Percentiles rank a stretch among this genome's conserved stretches.
Evolutionary conservation across 306 rosid species (phyloP).

Genomic region (Malus asiatica): DNA sequence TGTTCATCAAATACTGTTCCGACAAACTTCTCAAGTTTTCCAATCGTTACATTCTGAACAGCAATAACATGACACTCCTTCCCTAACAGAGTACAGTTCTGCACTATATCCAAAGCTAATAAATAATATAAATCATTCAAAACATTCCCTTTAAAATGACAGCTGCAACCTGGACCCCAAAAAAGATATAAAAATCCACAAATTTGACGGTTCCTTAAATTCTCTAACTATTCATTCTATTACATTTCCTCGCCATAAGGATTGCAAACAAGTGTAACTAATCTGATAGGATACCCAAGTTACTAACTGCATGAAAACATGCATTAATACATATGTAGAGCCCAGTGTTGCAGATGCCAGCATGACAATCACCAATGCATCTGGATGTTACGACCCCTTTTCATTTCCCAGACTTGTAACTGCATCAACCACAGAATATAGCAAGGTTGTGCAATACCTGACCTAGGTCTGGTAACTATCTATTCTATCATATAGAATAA

Average conservation of each 20-base stretch:
- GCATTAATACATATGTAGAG: not conserved
- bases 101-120: not conserved
- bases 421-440: not conserved
- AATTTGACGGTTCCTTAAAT: not conserved
- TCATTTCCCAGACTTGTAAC: not conserved
- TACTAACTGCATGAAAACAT: not conserved
- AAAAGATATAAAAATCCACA: not conserved
- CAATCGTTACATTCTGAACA: not conserved
- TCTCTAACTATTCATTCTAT: not conserved
- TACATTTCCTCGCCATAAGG: not conserved
- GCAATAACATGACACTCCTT: not conserved
- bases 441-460: not conserved
- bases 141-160: not conserved
- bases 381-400: not conserved
- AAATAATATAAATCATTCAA: not conserved
- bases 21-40: not conserved
- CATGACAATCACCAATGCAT: not conserved
- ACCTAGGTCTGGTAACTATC: not conserved
- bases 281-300: not conserved
- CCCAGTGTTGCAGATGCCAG: not conserved
- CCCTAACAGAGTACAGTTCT: not conserved
- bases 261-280: not conserved
- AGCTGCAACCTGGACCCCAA: not conserved
- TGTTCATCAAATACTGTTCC: not conserved
- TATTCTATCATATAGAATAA: not conserved